These are phyloP conservation scores for Flaveria linearis DNA, from an alignment of 129 eudicot species.

Conservation along the genomic window DNA sequence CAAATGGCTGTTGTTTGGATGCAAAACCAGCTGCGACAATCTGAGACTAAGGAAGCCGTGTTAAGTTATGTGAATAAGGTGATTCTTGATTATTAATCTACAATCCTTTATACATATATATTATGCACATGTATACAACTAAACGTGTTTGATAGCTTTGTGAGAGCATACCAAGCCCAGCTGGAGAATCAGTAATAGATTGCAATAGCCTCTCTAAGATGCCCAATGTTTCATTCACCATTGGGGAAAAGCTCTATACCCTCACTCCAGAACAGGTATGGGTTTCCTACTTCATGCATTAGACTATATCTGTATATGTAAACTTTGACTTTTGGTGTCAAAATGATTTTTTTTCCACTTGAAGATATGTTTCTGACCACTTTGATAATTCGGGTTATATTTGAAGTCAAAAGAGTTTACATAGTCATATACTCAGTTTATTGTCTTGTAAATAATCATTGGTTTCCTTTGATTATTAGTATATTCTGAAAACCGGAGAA, in stretches of 20 bases:
- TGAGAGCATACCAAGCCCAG: conserved; percentile 81
- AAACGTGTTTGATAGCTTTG: conserved; percentile 58
- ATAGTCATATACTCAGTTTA: neutral
- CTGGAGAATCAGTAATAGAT: conserved; percentile 76
- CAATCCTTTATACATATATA: neutral
- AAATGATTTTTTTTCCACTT: neutral
- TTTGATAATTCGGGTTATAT: neutral
- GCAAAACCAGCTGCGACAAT: conserved; percentile 63
- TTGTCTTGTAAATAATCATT: neutral
- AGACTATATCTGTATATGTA: neutral
- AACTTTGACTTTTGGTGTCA: neutral
- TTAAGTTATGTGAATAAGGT: conserved; percentile 73
- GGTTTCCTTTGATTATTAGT: conserved; percentile 47
- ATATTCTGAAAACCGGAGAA: conserved; percentile 72
- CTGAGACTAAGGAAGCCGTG: conserved; percentile 59
- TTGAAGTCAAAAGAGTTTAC: too few species aligned
- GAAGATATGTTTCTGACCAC: neutral
- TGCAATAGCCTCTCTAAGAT: conserved; percentile 55
- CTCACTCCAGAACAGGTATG: conserved; percentile 89
- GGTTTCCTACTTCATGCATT: neutral
- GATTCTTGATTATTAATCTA: neutral
- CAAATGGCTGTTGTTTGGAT: conserved; percentile 87
- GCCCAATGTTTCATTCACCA: conserved; percentile 79
- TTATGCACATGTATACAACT: neutral
- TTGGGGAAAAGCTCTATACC: conserved; percentile 56